These are phyloP conservation scores for Talaromyces thailandensis DNA, from an alignment of 495 filamentous ascomycete genomes.

Conservation along the genomic window DNA sequence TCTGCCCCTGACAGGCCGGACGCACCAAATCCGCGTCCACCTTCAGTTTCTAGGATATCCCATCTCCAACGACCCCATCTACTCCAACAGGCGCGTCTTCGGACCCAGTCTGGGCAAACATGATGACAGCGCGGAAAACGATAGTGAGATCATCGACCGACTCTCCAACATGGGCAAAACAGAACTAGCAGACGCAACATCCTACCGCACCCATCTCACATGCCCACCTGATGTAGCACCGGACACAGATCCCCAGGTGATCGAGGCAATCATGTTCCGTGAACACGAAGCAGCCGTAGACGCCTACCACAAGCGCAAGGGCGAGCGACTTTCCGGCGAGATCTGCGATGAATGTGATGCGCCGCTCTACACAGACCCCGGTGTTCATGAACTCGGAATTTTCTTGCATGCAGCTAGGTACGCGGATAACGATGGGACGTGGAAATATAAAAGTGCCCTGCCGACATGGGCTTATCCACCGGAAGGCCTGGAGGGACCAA, in stretches of 20 bases:
- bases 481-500: conserved; percentile 46
- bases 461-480: conserved; percentile 84
- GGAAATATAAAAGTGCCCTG: conserved; percentile 79
- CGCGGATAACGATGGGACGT: conserved; percentile 66
- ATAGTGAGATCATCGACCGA: conserved; percentile 81
- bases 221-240: conserved; percentile 32
- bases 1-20: conserved; percentile 84
- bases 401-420: conserved; percentile 90
- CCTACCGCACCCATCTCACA: conserved; percentile 51
- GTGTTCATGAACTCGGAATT: conserved; percentile 78
- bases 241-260: conserved; percentile 26
- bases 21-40: conserved; percentile 92
- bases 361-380: conserved; percentile 86
- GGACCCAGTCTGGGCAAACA: conserved; percentile 66
- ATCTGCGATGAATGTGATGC: conserved; percentile 74
- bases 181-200: conserved; percentile 80
- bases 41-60: conserved; percentile 91
- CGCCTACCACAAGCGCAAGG: conserved; percentile 72
- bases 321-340: conserved; percentile 86
- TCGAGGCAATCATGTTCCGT: conserved; percentile 34
- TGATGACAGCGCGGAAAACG: conserved; percentile 58
- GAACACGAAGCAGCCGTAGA: conserved; percentile 82
- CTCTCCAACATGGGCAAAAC: conserved; percentile 89
- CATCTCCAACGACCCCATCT: conserved; percentile 95
- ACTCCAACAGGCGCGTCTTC: conserved; percentile 88